Evolutionary conservation across 495 filamentous ascomycete species (phyloP).

Genomic region (Lichina pygmaea): DNA sequence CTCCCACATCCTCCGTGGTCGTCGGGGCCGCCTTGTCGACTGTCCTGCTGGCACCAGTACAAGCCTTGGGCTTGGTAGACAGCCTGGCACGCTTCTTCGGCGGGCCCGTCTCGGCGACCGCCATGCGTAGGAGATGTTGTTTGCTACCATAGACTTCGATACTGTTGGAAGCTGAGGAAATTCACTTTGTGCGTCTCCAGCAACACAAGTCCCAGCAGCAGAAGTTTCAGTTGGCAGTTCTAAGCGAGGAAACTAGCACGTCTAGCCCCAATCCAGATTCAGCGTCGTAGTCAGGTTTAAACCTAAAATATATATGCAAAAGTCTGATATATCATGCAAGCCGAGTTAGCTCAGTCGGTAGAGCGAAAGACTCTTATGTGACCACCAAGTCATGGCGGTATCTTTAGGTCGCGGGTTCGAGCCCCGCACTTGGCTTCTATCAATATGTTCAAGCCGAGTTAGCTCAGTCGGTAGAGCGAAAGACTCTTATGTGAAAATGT

Average conservation of each 20-base stretch:
- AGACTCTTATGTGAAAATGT: neutral
- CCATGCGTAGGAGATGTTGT: conserved; percentile 12
- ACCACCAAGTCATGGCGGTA: neutral
- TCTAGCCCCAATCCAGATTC: too few relatives aligned
- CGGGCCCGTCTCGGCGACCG: conserved; percentile 13
- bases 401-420: conserved; percentile 1
- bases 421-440: neutral
- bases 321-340: neutral
- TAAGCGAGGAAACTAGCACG: too few relatives aligned
- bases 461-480: neutral
- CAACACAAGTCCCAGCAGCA: too few relatives aligned
- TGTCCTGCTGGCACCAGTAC: conserved; percentile 22
- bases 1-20: conserved; percentile 41
- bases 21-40: conserved; percentile 24
- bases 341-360: neutral
- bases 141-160: conserved; percentile 11
- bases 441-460: neutral
- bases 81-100: conserved; percentile 30
- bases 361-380: neutral
- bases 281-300: too few relatives aligned
- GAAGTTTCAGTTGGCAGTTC: too few relatives aligned
- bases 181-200: neutral
- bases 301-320: neutral
- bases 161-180: conserved; percentile 1
- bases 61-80: conserved; percentile 44